Evolutionary conservation across 805 yeast genomes (phyloP).

Genomic region (Ogataea parapolymorpha): DNA sequence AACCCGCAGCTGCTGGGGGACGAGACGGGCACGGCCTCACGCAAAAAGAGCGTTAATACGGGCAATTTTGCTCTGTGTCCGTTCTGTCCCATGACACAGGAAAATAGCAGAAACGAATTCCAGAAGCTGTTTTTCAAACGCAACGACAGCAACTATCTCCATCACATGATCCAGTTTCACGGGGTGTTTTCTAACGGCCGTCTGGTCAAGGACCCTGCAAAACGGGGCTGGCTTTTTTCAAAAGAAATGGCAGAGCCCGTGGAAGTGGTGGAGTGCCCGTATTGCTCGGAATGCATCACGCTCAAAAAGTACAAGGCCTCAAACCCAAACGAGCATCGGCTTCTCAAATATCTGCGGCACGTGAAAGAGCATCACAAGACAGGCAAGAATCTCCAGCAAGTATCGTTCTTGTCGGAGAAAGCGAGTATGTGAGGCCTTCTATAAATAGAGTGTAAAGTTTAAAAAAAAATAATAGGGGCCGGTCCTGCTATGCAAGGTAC

Average conservation of each 20-base stretch:
- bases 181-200: conserved; percentile 33
- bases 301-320: conserved; percentile 20
- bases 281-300: conserved; percentile 23
- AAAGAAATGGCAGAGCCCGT: conserved; percentile 11
- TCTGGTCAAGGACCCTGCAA: conserved; percentile 24
- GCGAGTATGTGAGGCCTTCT: background rate
- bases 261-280: conserved; percentile 29
- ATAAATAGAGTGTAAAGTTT: conserved; percentile 4
- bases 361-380: conserved; percentile 29
- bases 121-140: conserved; percentile 25
- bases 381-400: conserved; percentile 23
- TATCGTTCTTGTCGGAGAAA: conserved; percentile 7
- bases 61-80: conserved; percentile 31
- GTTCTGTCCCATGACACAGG: conserved; percentile 23
- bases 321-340: conserved; percentile 20
- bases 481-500: background rate
- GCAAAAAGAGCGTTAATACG: conserved; percentile 12
- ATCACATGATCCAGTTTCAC: conserved; percentile 33
- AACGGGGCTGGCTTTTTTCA: conserved; percentile 21
- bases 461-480: background rate
- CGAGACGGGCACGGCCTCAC: background rate
- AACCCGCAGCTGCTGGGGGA: background rate
- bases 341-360: conserved; percentile 30
- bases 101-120: conserved; percentile 16
- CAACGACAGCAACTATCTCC: conserved; percentile 31